Base-by-base conservation (phyloP, 1,284 basidiomycete genomes). In the Ceratobasidium sp. region DNA sequence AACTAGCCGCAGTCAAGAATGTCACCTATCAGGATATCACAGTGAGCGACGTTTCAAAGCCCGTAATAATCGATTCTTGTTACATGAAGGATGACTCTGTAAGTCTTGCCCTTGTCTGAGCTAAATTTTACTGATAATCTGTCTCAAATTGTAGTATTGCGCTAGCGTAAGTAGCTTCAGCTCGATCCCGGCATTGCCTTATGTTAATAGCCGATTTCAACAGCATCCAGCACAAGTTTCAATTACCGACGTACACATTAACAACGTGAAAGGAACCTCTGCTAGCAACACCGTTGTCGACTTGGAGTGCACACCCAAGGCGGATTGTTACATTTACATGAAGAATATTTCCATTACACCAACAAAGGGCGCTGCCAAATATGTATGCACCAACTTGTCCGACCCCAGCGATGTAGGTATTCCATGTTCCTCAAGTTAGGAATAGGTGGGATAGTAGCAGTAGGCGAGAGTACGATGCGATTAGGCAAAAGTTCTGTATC, bases 181-280 rank as follows among this genome's bases (percentile, higher is more conserved):
- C 28, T 16, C n/a, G 8, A 18, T 16, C 21, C 21, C 53, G n/a
- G n/a, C 30, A 50, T 59, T 34, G 46, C 50, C 23, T 28, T 14
- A 53, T 28, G 50, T 28, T 52, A 6, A 59, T 52, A 14, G 36
- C 3, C 18, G 21, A 58, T 34, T 16, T 18, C 48, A 36, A 16
- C 58, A 59, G 70, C 41, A 72, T 59, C 70, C 70, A 8, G 57
- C 70, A 21, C 46, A 53, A 21, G 59, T 62, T 23, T 30, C 41
- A 18, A 72, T 72, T 28, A 62, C 70, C 58, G 70, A 72, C 16
- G 70, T 72, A 18, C 48, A 72, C 36, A 60, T 72, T 46, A 59
- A 61, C 36, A 72, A 72, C 26, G 58, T 72, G 16, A 60, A 28
- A 26, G 70, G 70, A 59, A 41, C 57, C 1, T 50, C 70, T 16